Base-by-base conservation (phyloP, 2,329 filamentous ascomycete genomes). In the Colletotrichum karsti region DNA sequence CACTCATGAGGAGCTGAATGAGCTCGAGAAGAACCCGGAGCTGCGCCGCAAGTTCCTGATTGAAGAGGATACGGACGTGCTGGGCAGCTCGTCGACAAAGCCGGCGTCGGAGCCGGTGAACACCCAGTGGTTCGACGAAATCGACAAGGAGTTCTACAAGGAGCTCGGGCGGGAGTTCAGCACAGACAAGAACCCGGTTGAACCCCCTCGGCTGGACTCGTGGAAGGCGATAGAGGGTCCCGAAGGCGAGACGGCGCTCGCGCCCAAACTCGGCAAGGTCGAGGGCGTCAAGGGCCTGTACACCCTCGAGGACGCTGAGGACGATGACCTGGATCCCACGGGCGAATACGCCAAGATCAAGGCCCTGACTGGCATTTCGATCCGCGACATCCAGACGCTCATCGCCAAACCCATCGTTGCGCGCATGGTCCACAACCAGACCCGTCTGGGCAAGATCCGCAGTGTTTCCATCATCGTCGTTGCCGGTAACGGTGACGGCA, bases 361-460 rank as follows among this genome's bases (percentile, higher is more conserved):
- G 80, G 82, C 80, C 71, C 78, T 84, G 70, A 89, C 87, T 54
- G 87, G 88, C 72, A 77, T 90, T 78, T 82, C 73, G 18, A 80
- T 90, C 63, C 72, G 75, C 56, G 80, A 90, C 24, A 85, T 91
- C 72, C 71, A 85, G 51, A 72, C 76, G 5, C 77, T 97, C 67
- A 84, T 88, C 65, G 82, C 88, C 71, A 97, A 97, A 86, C 85
- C 87, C 53, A 82, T 99, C 51, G 92, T 97, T 51, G 76, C 77
- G 5, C 93, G 95, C 75, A 81, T 82, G 42, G 96, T 99, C 67
- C 85, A 89, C 72, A 98, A 99, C 82, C 95, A 98, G 86, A 98
- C 96, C 22, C 93, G 95, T 84, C 90, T 99, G 81, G 96, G 96
- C 77, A 99, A 98, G 86, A 91, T 99, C 67, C 87, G 87, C 73